Evolutionary conservation across 495 filamentous ascomycete species (phyloP).

Genomic region (Jackrogersella minutella): DNA sequence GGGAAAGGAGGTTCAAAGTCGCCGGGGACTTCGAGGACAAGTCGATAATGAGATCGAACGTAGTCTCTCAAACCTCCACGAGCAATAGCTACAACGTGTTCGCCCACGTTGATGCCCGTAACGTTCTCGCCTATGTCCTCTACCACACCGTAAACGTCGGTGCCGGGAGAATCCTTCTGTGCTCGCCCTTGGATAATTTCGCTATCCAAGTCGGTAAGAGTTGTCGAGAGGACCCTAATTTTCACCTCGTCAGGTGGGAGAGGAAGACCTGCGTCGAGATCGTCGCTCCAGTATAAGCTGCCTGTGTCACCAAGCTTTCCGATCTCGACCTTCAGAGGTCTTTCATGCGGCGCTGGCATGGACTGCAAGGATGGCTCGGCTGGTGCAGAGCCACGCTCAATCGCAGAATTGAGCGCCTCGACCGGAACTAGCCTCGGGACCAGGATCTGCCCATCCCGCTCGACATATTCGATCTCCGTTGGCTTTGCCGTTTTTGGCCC

Average conservation of each 20-base stretch:
- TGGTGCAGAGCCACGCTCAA: constrained; percentile 32
- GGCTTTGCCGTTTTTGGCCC: constrained; percentile 25
- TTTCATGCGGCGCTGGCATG: constrained; percentile 20
- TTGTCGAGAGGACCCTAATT: constrained; percentile 14
- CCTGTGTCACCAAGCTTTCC: constrained; percentile 12
- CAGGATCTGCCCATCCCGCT: constrained; percentile 33
- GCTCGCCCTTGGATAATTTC: constrained; percentile 41
- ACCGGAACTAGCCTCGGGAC: constrained; percentile 41
- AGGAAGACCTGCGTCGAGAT: constrained; percentile 16
- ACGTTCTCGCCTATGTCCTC: constrained; percentile 49
- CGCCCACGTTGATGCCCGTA: constrained; percentile 44
- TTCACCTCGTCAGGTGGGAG: constrained; percentile 15
- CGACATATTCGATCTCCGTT: constrained; percentile 42
- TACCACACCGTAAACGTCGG: constrained; percentile 55
- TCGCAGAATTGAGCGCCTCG: constrained; percentile 33
- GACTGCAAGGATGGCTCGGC: constrained; percentile 6
- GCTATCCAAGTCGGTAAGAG: constrained; percentile 11
- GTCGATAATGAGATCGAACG: constrained; percentile 22
- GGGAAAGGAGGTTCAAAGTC: constrained; percentile 48
- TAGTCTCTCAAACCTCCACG: constrained; percentile 44
- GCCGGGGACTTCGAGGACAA: constrained; percentile 42
- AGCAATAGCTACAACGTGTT: constrained; percentile 50
- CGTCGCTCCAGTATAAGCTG: constrained; percentile 27
- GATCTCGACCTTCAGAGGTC: constrained; percentile 31
- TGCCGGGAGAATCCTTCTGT: constrained; percentile 42